Evolutionary conservation across 805 yeast species (phyloP).

Genomic region (Middelhovenomyces tepae): DNA sequence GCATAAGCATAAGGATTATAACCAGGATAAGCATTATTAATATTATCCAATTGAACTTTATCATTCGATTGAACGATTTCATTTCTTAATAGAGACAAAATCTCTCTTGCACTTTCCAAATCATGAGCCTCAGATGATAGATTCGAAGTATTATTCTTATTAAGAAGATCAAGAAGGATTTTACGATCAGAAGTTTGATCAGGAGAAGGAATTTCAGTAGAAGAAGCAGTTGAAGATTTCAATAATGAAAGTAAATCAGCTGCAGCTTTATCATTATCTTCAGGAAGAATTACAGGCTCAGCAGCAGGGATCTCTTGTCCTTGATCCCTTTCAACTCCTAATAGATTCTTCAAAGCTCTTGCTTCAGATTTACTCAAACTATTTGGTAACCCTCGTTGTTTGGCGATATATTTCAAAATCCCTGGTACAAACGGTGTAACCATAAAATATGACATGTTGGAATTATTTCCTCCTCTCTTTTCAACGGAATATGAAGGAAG

Average conservation of each 20-base stretch:
- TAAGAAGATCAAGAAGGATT: conserved; percentile 19
- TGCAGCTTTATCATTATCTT: conserved; percentile 16
- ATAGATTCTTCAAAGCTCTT: conserved; percentile 23
- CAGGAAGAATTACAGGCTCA: conserved; percentile 12
- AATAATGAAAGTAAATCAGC: conserved; percentile 12
- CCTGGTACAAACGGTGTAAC: conserved; percentile 31
- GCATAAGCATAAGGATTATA: too few species aligned
- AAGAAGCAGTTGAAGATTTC: conserved; percentile 2
- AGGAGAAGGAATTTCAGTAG: conserved; percentile 5
- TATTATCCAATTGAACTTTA: too few species aligned
- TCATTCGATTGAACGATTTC: too few species aligned
- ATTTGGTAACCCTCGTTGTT: conserved; percentile 22
- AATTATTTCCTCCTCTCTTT: conserved; percentile 3
- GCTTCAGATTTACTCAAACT: conserved; percentile 21
- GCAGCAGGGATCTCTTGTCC: conserved; percentile 13
- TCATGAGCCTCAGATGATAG: conserved; percentile 10
- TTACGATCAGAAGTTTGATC: conserved; percentile 14
- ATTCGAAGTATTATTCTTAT: conserved; percentile 6
- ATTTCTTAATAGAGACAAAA: conserved; percentile 24
- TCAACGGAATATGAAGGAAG: conserved; percentile 25
- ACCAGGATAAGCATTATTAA: too few species aligned
- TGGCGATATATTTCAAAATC: conserved; percentile 25
- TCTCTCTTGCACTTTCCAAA: conserved; percentile 24
- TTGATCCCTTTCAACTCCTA: conserved; percentile 17
- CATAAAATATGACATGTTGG: conserved; percentile 21